Conservation (phyloP, 2,329 filamentous ascomycete genomes). For the Alternaria sp. region DNA sequence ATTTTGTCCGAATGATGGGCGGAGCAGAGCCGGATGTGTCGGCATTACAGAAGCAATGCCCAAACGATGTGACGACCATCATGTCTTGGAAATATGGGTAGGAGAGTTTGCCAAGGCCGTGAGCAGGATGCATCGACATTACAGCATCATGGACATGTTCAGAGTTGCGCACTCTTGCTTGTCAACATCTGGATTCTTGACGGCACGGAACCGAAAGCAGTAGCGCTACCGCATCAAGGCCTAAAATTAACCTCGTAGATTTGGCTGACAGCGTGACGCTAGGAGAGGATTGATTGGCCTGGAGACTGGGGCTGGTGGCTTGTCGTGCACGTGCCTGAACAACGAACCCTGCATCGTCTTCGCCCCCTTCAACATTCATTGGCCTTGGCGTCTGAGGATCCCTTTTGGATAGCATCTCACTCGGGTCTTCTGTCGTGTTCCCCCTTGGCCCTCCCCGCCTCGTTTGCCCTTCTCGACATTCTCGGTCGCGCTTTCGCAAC, state of each 20-base stretch:
- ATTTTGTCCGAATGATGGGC: slow-evolving; percentile 3
- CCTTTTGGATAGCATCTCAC: slow-evolving; percentile 11
- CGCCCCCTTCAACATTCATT: slow-evolving; percentile 14
- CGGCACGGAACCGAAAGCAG: slow-evolving; percentile 9
- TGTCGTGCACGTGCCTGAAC: slow-evolving; percentile 1
- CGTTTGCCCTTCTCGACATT: neutral
- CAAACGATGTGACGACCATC: slow-evolving; percentile 5
- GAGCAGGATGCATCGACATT: neutral
- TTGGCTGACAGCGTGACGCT: slow-evolving; percentile 11
- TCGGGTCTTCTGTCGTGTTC: slow-evolving; percentile 4
- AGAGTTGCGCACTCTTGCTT: neutral
- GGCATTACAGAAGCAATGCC: slow-evolving; percentile 5
- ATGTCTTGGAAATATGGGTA: slow-evolving; percentile 1
- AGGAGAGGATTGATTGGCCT: slow-evolving; percentile 9
- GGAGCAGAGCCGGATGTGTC: slow-evolving; percentile 14
- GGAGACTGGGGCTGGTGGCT: slow-evolving; percentile 10
- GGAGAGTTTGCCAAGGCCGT: neutral
- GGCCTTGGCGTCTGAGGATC: slow-evolving; percentile 16
- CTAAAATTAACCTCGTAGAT: slow-evolving; percentile 14
- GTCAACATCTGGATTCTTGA: neutral
- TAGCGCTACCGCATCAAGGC: slow-evolving; percentile 12
- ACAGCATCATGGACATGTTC: neutral
- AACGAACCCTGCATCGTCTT: slow-evolving; percentile 12
- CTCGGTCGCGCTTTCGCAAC: slow-evolving; percentile 1
- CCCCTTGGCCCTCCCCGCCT: slow-evolving; percentile 7